Conservation (phyloP, 768 basidiomycete genomes). For the Porphyrellus cyaneotinctus region DNA sequence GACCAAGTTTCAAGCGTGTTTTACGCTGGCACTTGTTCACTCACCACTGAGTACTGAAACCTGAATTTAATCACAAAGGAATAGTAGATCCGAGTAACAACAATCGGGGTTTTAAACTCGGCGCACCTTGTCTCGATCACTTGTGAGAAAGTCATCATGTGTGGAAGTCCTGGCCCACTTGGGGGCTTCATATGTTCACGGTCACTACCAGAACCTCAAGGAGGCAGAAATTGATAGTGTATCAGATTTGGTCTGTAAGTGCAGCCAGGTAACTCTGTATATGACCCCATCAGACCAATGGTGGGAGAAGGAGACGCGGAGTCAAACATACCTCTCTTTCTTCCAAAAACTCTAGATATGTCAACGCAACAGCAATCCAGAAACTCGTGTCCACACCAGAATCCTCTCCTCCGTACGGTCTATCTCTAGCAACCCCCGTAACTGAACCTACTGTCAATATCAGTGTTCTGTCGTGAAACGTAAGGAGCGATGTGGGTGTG, state of each 20-base stretch:
- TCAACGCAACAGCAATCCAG: constrained; percentile 70
- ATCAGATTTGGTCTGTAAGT: constrained; percentile 36
- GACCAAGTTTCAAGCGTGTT: too few relatives aligned
- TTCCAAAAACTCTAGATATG: constrained; percentile 72
- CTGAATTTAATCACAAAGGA: too few relatives aligned
- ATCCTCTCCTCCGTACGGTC: constrained; percentile 50
- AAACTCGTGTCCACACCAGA: constrained; percentile 70
- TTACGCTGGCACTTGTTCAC: too few relatives aligned
- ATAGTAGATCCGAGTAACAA: too few relatives aligned
- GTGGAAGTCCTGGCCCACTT: too few relatives aligned
- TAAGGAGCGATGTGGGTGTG: constrained; percentile 48
- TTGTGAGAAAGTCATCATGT: constrained; percentile 27
- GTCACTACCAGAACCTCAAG: too few relatives aligned
- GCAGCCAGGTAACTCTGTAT: constrained; percentile 56
- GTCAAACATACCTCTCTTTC: constrained; percentile 64
- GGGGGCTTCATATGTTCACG: too few relatives aligned
- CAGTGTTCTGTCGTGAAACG: constrained; percentile 71
- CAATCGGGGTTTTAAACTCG: constrained; percentile 27
- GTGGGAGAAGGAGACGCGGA: not conserved
- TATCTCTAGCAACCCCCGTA: constrained; percentile 62
- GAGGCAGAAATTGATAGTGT: too few relatives aligned
- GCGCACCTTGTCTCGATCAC: constrained; percentile 16
- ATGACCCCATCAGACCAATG: constrained; percentile 1
- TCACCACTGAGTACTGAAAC: too few relatives aligned
- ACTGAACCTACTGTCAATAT: constrained; percentile 53